Base-by-base conservation (phyloP, 345 rosid genomes). In the Salix dunnii region DNA sequence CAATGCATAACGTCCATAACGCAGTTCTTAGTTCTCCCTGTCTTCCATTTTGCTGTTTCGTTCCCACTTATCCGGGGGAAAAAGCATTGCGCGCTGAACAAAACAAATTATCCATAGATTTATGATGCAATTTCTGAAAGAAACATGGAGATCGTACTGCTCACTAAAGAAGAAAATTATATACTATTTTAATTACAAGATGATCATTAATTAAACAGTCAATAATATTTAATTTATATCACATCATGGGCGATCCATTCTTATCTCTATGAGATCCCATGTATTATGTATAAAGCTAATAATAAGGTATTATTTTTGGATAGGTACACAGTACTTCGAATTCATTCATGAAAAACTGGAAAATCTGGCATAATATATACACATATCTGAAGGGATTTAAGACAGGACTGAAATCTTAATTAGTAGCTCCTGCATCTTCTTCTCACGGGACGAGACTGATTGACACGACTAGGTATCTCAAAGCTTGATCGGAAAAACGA, bases 391-490 rank as follows among this genome's bases (percentile, higher is more conserved):
- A 38, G n/a, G 63, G 36, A 28, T 28, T 25, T 21, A 30, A 11
- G 30, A 14, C 12, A 25, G 0, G 7, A 9, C 20, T 74, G 2
- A 27, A 16, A 53, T 55, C 49, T 68, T 48, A 11, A 28, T 42
- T 30, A 70, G 17, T 8, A 67, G 68, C 90, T 89, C 74, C 79
- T 84, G 48, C 92, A 79, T 77, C 91, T 87, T 68, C 82, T 87
- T 80, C 80, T 86, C 33, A 21, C 12, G 7, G 63, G 63, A 21
- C 33, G 62, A 76, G 82, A 79, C 28, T 48, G 40, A 46, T 20
- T 71, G 14, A 38, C 71, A 23, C 48, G 14, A n/a, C 11, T n/a
- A 71, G 82, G 68, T 10, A 73, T 17, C 51, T 79, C 80, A 28
- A 73, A 74, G 65, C 60, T 77, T 11, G 85, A 84, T 74, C 55